These are phyloP conservation scores for Pterocarpus macrocarpus DNA, from an alignment of 306 rosid species.

Conservation along the genomic window DNA sequence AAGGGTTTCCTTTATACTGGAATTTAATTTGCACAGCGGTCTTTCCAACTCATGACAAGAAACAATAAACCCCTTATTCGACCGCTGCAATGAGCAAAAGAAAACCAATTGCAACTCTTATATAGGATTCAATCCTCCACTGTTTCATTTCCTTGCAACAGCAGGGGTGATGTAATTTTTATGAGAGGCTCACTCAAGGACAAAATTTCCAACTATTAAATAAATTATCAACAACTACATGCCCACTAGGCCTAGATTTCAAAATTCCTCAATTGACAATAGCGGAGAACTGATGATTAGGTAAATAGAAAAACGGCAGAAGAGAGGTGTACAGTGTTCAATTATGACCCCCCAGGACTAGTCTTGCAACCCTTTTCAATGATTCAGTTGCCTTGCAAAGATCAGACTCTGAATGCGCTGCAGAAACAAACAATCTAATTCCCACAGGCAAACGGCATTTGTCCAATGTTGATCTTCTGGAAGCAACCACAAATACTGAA, in stretches of 20 bases:
- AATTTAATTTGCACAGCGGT: background rate
- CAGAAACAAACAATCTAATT: constrained; percentile 80
- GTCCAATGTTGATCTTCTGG: constrained; percentile 83
- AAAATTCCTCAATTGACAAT: constrained; percentile 44
- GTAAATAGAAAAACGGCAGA: background rate
- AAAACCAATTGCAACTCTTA: background rate
- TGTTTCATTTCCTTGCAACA: background rate
- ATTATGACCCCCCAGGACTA: constrained; percentile 61
- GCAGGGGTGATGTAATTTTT: background rate
- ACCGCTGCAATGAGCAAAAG: background rate
- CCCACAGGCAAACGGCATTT: constrained; percentile 84
- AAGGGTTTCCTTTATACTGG: no score
- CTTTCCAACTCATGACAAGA: background rate
- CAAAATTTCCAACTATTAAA: constrained; percentile 33
- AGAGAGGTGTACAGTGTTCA: constrained; percentile 47
- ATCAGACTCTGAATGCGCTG: constrained; percentile 85
- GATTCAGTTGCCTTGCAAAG: constrained; percentile 77
- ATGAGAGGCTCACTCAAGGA: no score
- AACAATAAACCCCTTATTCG: constrained; percentile 43
- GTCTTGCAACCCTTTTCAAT: constrained; percentile 71
- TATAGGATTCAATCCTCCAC: background rate
- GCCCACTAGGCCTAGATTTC: constrained; percentile 18
- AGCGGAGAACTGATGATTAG: background rate
- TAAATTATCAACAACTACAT: constrained; percentile 36
- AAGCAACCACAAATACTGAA: constrained; percentile 69